Base-by-base conservation (phyloP, 1,284 basidiomycete genomes). In the Fomitopsis palustris region DNA sequence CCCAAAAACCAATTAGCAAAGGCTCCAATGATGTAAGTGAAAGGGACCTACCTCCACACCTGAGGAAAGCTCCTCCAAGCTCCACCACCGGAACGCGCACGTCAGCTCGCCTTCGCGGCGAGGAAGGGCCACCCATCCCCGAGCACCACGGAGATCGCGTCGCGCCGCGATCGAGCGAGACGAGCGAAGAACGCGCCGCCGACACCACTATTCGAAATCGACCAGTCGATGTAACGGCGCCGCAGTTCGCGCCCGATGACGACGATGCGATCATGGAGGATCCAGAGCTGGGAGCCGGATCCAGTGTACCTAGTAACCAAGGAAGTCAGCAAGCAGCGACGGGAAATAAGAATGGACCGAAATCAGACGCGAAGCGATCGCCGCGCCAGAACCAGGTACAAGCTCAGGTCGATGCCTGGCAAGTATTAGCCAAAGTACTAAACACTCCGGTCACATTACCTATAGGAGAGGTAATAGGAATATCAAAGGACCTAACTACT, bases 291-390 rank as follows among this genome's bases (percentile, higher is more conserved):
- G 6, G 21, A 17, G 3, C 10, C 5, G 1, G 7, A 4, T 1
- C 16, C 17, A 2, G 17, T 6, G 1, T 1, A 5, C n/a, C n/a
- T n/a, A n/a, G n/a, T n/a, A n/a, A 9, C 1, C 17, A 1, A 42
- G 3, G 39, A 42, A 42, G 21, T 12, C 1, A 9, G 14, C 4
- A 7, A 21, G 39, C 6, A 21, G 6, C 6, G 4, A 4, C 17
- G 7, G 17, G 17, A 16, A 42, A 16, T n/a, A 42, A 21, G n/a
- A n/a, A n/a, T n/a, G n/a, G n/a, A n/a, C n/a, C n/a, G n/a, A n/a
- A n/a, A n/a, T n/a, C n/a, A n/a, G n/a, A n/a, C 3, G 3, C 39
- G 2, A n/a, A n/a, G 39, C 2, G 39, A 4, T 6, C 14, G 3
- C 39, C 39, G 1, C 5, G 39, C 1, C 39, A 42, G 14, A 42